phyloP scores from a whole-genome alignment of 1,139 yeast species.

The Entelexis paramagnoliae region DNA sequence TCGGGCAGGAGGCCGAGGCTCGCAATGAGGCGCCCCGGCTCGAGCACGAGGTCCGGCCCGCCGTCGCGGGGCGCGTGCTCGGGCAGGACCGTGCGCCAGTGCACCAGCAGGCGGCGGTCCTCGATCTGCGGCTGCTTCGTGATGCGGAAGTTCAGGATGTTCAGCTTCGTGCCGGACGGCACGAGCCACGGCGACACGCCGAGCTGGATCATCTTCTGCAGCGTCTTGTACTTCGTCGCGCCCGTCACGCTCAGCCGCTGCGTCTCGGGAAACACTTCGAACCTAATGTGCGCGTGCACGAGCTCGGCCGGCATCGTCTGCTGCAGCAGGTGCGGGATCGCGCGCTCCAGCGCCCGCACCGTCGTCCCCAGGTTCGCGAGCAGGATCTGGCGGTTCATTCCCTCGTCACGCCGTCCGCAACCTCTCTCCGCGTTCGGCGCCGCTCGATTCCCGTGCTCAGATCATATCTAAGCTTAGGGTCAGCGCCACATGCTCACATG shows the following conservation, averaged over 20 bases:
- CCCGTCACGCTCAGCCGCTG: constrained; percentile 57
- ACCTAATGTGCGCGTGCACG: constrained; percentile 44
- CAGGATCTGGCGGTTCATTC: constrained; percentile 17
- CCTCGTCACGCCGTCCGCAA: background rate
- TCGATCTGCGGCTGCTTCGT: constrained; percentile 12
- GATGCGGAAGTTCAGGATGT: constrained; percentile 22
- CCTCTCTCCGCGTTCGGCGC: background rate
- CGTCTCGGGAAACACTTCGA: constrained; percentile 56
- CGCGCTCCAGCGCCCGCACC: constrained; percentile 41
- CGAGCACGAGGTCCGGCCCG: constrained; percentile 12
- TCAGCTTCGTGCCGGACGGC: constrained; percentile 26
- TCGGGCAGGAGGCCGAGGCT: constrained; percentile 23
- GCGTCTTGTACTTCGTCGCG: constrained; percentile 44
- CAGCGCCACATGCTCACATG: constrained; percentile 4
- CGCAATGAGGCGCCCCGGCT: constrained; percentile 22
- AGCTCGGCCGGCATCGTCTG: constrained; percentile 42
- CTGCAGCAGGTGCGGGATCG: constrained; percentile 50
- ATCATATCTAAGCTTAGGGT: constrained; percentile 4
- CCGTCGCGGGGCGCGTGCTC: constrained; percentile 13
- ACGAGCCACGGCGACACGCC: constrained; percentile 27
- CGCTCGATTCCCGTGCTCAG: background rate
- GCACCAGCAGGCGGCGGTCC: constrained; percentile 20
- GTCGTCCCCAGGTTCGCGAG: constrained; percentile 53
- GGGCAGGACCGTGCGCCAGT: constrained; percentile 23
- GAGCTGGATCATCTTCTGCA: constrained; percentile 31